Evolutionary conservation across 306 rosid genomes (phyloP), one percentile per base, ranked within the genome.

Genomic region (Hippophae gyantsensis): DNA sequence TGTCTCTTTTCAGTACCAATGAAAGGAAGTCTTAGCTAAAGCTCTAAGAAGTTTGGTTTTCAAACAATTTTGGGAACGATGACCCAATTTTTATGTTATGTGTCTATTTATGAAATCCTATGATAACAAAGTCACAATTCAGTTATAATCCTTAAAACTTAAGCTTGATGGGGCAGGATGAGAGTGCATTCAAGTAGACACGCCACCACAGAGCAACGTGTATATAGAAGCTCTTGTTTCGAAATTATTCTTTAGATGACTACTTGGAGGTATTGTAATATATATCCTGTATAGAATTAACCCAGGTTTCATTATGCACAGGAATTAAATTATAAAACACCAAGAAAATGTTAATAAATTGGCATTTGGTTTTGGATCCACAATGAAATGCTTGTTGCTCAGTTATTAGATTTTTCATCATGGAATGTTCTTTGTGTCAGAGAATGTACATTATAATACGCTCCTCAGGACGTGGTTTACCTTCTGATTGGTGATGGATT

Each of bases 1-100:
- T 90, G 75, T 82, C 87, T 52, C 70, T 79, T 51, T 75, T 87
- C 55, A 58, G 77, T 78, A 69, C 67, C 42, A 56, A 59, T 45
- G 32, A 75, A 81, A 62, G 75, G 74, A 57, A 69, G 54, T 32
- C 38, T 32, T 32, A 32, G 38, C 38, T 61, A 90, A 87, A 68
- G 67, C 56, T 14, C 52, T 83, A 70, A 77, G 62, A 60, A 67
- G 62, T 61, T 11, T 56, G 74, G 62, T 64, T 65, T 40, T 43
- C 57, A 40, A 54, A 32, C 62, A 62, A 58, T 56, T 26, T 46
- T 43, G n/a, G 40, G 46, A 66, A 60, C 41, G 48, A 79, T 72
- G 47, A 67, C 75, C 48, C 13, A 12, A 25, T 13, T 1, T 12
- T 13, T 55, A 26, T 13, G 6, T 27, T 57, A 59, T 51, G 41